Evolutionary conservation across 371 early-diverging fungal genomes (phyloP), one percentile per base, ranked within the genome.

Genomic region (Mortierella sp.): DNA sequence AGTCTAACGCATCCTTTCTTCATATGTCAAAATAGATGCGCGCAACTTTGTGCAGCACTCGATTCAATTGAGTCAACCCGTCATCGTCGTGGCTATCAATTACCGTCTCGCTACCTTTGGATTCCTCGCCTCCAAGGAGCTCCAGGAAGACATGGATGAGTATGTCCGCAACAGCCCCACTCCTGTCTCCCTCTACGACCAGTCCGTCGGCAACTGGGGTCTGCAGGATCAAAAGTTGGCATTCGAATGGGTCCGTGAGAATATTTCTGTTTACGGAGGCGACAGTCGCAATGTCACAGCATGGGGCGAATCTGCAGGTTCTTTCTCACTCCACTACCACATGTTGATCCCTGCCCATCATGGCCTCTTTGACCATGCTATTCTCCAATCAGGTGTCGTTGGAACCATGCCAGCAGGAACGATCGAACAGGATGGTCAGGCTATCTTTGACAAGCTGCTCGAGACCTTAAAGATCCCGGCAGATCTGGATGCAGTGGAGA

Each of bases 231-330:
- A 89, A 70, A 69, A 71, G 37, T 58, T 77, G 5, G 89, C 90
- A 9, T 69, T 89, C 29, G 50, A 78, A 37, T 91, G 90, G 90
- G 80, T 89, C 4, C 66, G 78, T 19, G 68, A 85, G 45, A 83
- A 90, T 68, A 90, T 90, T 50, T 22, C 45, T 14, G 70, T 68
- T 13, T 89, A 90, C 64, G 90, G 90, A 2, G 90, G 90, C 16
- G 86, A 91, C 58, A 53, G 85, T 3, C 58, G 40, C 22, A 66
- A 77, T 34, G 75, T 90, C 22, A 90, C 89, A 2, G 76, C 85
- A 14, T 86, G 67, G 40, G 91, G 90, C 11, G 73, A 90, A 63
- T 85, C 85, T 37, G 89, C 88, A 39, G 91, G 91, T 10, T 82
- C 88, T 6, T 53, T 74, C 22, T 70, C 81, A 1, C 48, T 89